Evolutionary conservation across 1,139 yeast species (phyloP), one percentile per base, ranked within the genome.

Genomic region (Pichia sp.): DNA sequence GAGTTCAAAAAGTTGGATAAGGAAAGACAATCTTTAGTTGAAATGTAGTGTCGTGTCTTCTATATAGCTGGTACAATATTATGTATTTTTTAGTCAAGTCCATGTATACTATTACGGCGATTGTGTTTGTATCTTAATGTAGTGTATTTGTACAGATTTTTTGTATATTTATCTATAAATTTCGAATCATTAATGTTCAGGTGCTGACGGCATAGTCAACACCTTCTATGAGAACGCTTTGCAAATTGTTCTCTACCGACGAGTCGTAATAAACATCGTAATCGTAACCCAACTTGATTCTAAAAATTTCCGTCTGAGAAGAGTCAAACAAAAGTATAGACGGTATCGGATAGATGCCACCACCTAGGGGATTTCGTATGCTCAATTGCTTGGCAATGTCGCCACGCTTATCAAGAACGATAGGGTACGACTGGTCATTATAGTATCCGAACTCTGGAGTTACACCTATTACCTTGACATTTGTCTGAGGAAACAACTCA

Each of bases 1-100:
- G 78, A 79, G 59, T 79, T 83, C 59, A 73, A 75, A 53, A 79
- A 77, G 56, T 71, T 80, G 57, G 85, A 82, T 55, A 62, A 64
- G 48, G 66, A 71, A 53, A 66, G 71, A 52, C 61, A 67, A 48
- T 48, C 54, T 5, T 53, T 68, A 7, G 55, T 63, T 41, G 50
- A 55, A 26, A 16, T 49, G 30, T 57, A 51, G 29, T 47, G 26
- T 36, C 31, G 13, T 29, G 8, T 50, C 23, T 10, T 31, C 23
- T 26, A 8, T 11, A 13, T 36, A 36, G 40, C 40, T 5, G 15
- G 40, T 36, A 7, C n/a, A 36, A 36, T 13, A 11, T 36, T 13
- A 13, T 36, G 40, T 36, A 36, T 36, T 36, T 36, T 36, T 11
- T 11, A 8, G 40, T 36, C 40, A 36, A 36, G n/a, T 15, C 6